Evolutionary conservation across 1,284 basidiomycete genomes (phyloP), one percentile per base, ranked within the genome.

Genomic region (Sporisorium sorghi): DNA sequence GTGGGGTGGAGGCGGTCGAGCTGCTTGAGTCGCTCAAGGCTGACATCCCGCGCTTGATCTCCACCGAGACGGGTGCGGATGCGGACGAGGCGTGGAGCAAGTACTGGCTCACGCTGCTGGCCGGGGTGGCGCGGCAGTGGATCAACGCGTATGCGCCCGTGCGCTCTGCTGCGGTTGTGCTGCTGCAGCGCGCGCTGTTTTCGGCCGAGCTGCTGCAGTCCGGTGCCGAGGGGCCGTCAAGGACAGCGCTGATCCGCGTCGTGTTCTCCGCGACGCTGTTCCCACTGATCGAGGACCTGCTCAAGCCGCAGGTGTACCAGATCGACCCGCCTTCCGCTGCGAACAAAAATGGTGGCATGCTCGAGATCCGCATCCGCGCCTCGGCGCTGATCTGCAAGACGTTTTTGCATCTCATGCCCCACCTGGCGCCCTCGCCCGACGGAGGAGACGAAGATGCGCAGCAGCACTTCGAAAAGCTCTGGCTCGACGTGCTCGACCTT

Each of bases 221-320:
- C 1, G 33, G 50, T 2, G 35, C 47, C 11, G 28, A 19, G 3
- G 43, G 40, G 73, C 88, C 70, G 0, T 63, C 64, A 12, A 47
- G 50, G 15, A 57, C 93, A 15, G 90, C 91, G 63, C 90, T 92
- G 23, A 65, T 62, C 32, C 60, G 58, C 17, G 61, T 65, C 64
- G 89, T 97, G 26, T 98, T 99, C 87, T 91, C 93, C 81, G 89
- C 90, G 24, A 91, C 97, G 49, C 87, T 99, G 28, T 97, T 98
- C 86, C 96, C 95, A 2, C 88, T 97, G 28, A 86, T 98, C 33
- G 94, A 98, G 73, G 94, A 97, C 76, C 87, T 99, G 24, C 87
- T 98, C 67, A 93, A 93, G 83, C 91, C 93, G 4, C 91, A 94
- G 70, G 89, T 92, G 9, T 90, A 91, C 80, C 87, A 89, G 63